A percentile compares a stretch with the other conserved stretches of the same genome.
Conservation (phyloP, 2,329 filamentous ascomycete genomes). For the Aspergillus sp. region DNA sequence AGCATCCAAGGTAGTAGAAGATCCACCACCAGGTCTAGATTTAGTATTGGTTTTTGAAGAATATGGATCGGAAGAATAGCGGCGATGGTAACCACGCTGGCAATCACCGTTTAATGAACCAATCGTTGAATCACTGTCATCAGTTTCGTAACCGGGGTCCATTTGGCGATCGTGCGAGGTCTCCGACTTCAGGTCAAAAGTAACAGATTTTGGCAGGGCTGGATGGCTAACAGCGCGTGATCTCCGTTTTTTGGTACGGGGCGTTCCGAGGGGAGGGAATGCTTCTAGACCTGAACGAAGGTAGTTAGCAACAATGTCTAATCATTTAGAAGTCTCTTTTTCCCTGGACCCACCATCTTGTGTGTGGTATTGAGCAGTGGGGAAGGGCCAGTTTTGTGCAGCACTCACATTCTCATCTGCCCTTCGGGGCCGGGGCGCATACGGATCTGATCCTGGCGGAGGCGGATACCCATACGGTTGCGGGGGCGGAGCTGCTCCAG, state of each 20-base stretch:
- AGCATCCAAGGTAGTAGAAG: neutral
- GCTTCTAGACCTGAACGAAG: conserved; percentile 17
- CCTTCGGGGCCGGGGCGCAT: conserved; percentile 33
- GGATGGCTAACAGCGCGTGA: conserved; percentile 18
- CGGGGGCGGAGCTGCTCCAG: conserved; percentile 31
- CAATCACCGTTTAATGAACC: conserved; percentile 10
- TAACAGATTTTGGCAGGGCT: conserved; percentile 28
- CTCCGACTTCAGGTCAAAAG: conserved; percentile 21
- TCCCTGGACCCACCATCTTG: conserved; percentile 39
- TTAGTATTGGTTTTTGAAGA: conserved; percentile 3
- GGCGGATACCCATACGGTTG: conserved; percentile 36
- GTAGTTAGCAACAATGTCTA: conserved; percentile 7
- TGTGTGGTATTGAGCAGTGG: conserved; percentile 31
- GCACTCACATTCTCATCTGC: conserved; percentile 50
- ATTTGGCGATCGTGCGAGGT: conserved; percentile 2
- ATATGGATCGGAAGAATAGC: conserved; percentile 19
- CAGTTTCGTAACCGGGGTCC: conserved; percentile 38
- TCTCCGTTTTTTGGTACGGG: conserved; percentile 7
- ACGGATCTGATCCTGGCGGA: conserved; percentile 31
- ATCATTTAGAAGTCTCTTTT: neutral
- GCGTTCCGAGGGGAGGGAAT: conserved; percentile 4
- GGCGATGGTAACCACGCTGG: conserved; percentile 16
- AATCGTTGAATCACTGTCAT: conserved; percentile 37
- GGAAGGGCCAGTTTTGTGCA: conserved; percentile 28
- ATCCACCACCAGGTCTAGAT: neutral